Evolutionary conservation across 441 rosid species (phyloP), one percentile per base, ranked within the genome.

Genomic region (Erysimum cheiri): DNA sequence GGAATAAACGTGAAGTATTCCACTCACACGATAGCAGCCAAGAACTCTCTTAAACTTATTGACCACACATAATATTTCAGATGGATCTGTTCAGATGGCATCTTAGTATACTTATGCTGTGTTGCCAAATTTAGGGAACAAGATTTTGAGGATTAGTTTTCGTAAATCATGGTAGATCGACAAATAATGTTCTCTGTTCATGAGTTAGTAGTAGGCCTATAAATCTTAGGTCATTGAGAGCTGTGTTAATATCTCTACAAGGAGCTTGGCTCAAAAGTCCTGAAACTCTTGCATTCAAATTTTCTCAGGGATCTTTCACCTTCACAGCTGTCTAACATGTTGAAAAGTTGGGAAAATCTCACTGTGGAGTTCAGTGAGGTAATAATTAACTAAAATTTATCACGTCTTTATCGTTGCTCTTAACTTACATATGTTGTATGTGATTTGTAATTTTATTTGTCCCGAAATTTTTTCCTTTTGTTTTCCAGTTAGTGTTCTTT

Each of bases 241-340:
- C 40, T 69, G 41, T 56, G 60, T 75, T 37, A 50, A 15, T 48
- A 61, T 61, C 8, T 44, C 54, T 32, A 35, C 60, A 36, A 54
- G 64, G 68, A 60, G 56, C 55, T 70, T 71, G 50, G 8, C 28
- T 31, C 62, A 59, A 67, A 60, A 66, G 49, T 60, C 48, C 64
- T 78, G 53, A 54, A 46, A 19, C 40, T 69, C 58, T 75, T 79
- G 68, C 69, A 46, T 61, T 58, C 74, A 72, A 70, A 66, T 68
- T 67, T 75, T 58, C 70, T 77, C 82, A 92, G 98, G 96, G 92
- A 80, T 79, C 86, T 90, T 81, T 80, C 98, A 56, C 82, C 81
- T 37, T 40, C 64, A 46, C 83, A 79, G 73, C 81, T 90, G 57
- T 47, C 47, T 48, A 69, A 78, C 71, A 70, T 95, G 83, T 80